Base-by-base conservation (phyloP, 2,329 filamentous ascomycete genomes). In the Neocucurbitaria cava region DNA sequence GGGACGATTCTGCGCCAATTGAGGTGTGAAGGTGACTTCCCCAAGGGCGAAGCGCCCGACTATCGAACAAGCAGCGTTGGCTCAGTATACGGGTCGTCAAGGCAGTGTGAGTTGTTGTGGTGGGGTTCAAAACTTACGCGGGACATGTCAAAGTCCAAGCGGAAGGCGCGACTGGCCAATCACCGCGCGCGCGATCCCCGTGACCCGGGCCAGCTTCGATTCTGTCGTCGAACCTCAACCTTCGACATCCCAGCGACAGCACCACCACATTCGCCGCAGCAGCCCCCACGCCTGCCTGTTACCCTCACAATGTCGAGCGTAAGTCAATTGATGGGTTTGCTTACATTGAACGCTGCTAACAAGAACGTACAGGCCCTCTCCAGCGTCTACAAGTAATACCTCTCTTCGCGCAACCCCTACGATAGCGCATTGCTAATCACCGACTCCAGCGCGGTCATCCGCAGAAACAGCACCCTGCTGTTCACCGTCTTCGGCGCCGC, bases 391-490 rank as follows among this genome's bases (percentile, higher is more conserved):
- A 80, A 81, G 79, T 77, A 77, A 70, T 76, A n/a, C 72, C 64
- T 59, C 54, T 59, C 68, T 48, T 52, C 50, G 60, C 61, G 54
- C 61, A 50, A 48, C 39, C 36, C 30, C 55, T 50, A 46, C 54
- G 41, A 45, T 58, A 49, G 46, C 49, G 46, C 59, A 21, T 53
- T 46, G 64, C 72, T 73, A 55, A 73, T 63, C 61, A 58, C 73
- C 72, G 58, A 46, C 33, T 65, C 65, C 79, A 98, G 95, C 83
- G 79, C 87, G 74, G 73, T 98, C 68, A 89, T 98, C 84, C 88
- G 89, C 79, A 88, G 85, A 76, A 99, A 99, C 84, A 89, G 85
- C 71, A 83, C 89, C 77, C 96, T 96, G 87, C 83, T 99, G 71
- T 89, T 87, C 66, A 85, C 87, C 63, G 90, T 99, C 75, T 99